Evolutionary conservation across 2,329 filamentous ascomycete genomes (phyloP).

Genomic region (Claviceps humidiphila): DNA sequence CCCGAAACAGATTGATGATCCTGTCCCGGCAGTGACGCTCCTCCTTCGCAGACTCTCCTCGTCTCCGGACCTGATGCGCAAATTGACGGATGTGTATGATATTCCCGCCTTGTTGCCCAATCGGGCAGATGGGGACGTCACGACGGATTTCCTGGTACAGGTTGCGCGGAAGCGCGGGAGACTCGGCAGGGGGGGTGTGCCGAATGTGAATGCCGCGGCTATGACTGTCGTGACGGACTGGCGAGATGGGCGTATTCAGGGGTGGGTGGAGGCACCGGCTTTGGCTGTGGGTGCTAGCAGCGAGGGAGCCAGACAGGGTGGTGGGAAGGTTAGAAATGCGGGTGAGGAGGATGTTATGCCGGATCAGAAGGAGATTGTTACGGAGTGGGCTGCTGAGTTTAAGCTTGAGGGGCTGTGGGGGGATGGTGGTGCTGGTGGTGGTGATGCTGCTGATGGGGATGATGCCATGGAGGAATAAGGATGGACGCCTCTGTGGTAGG

Average conservation of each 20-base stretch:
- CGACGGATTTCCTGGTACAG: constrained; percentile 85
- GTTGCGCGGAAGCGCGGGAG: constrained; percentile 87
- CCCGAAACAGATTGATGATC: constrained; percentile 87
- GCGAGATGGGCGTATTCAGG: constrained; percentile 88
- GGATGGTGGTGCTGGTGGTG: constrained; percentile 30
- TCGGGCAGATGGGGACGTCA: constrained; percentile 57
- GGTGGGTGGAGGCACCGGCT: constrained; percentile 70
- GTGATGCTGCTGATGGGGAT: constrained; percentile 13
- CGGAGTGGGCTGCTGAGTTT: constrained; percentile 88
- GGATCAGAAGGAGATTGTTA: constrained; percentile 77
- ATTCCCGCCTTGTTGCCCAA: constrained; percentile 62
- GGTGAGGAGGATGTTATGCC: constrained; percentile 34
- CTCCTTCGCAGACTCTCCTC: constrained; percentile 69
- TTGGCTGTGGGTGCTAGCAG: constrained; percentile 36
- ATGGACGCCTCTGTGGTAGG: not conserved
- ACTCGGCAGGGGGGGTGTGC: constrained; percentile 76
- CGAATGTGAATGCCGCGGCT: constrained; percentile 76
- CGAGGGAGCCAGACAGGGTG: constrained; percentile 14
- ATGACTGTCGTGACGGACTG: constrained; percentile 94
- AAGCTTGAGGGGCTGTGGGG: constrained; percentile 89
- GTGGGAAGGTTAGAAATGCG: constrained; percentile 20
- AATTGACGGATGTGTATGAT: constrained; percentile 72
- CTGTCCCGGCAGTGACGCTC: constrained; percentile 71
- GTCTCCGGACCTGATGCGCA: constrained; percentile 60
- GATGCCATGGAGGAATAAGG: constrained; percentile 41